These are phyloP conservation scores for Vitis hybrid DNA, from an alignment of 177 flowering plant species.

Conservation along the genomic window DNA sequence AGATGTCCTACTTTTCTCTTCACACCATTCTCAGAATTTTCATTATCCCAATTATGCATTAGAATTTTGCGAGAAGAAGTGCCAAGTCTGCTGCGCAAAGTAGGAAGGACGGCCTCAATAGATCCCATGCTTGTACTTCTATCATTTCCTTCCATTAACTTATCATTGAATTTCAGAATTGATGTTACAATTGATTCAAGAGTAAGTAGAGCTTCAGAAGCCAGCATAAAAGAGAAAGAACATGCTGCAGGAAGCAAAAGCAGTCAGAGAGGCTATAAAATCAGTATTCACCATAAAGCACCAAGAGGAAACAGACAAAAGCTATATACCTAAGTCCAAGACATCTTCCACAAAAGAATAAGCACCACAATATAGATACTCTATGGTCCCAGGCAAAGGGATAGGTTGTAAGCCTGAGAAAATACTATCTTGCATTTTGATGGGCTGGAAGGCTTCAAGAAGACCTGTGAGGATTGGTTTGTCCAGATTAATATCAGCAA, in stretches of 20 bases:
- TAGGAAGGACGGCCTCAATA: slow-evolving; percentile 34
- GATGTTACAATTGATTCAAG: slow-evolving; percentile 59
- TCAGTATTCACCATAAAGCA: slow-evolving; percentile 4
- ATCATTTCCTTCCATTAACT: slow-evolving; percentile 27
- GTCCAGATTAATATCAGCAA: slow-evolving; percentile 44
- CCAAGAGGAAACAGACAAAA: slow-evolving; percentile 9
- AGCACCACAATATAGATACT: slow-evolving; percentile 63
- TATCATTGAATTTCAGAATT: slow-evolving; percentile 28
- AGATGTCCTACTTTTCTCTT: slow-evolving; percentile 47
- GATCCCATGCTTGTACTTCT: slow-evolving; percentile 22
- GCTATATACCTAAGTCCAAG: slow-evolving; percentile 47
- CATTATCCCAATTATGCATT: slow-evolving; percentile 47
- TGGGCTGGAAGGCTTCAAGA: slow-evolving; percentile 65
- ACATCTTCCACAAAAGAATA: slow-evolving; percentile 59
- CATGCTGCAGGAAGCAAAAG: slow-evolving; percentile 52
- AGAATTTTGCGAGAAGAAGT: slow-evolving; percentile 55
- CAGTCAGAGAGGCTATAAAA: not conserved
- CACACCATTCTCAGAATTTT: slow-evolving; percentile 40
- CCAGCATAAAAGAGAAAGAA: slow-evolving; percentile 59
- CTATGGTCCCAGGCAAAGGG: slow-evolving; percentile 58
- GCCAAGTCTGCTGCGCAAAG: slow-evolving; percentile 49
- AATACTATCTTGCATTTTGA: slow-evolving; percentile 25
- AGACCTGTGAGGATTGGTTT: slow-evolving; percentile 44
- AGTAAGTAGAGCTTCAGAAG: slow-evolving; percentile 62
- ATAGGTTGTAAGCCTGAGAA: slow-evolving; percentile 39